These are phyloP conservation scores for Dichotomopilus funicola DNA, from an alignment of 2,329 filamentous ascomycete genomes.

Conservation along the genomic window DNA sequence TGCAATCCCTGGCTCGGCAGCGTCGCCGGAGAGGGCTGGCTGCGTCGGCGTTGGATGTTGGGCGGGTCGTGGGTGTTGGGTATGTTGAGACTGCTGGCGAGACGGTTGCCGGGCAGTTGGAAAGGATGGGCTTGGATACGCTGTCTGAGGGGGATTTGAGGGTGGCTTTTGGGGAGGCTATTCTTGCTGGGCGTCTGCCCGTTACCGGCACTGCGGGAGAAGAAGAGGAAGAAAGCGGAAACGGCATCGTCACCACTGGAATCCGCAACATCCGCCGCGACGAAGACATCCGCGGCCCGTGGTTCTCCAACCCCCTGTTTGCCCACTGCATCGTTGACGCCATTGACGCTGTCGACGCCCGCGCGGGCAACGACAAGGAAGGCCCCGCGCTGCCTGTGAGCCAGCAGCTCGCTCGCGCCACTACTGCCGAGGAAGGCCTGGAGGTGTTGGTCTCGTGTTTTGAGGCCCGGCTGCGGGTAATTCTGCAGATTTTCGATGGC, in stretches of 20 bases:
- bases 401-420: background rate
- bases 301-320: background rate
- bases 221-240: background rate
- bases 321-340: background rate
- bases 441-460: background rate
- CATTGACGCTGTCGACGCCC: background rate
- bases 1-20: constrained; percentile 27
- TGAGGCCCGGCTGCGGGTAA: background rate
- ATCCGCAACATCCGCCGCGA: background rate
- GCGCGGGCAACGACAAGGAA: background rate
- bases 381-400: background rate
- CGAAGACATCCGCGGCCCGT: background rate
- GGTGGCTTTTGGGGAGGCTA: no score
- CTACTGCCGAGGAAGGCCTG: background rate
- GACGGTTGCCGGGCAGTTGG: constrained; percentile 10
- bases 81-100: constrained; percentile 29
- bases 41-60: constrained; percentile 25
- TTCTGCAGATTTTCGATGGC: background rate
- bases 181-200: background rate
- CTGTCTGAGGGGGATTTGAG: constrained; percentile 23
- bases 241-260: no score
- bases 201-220: background rate
- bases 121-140: constrained; percentile 7
- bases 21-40: background rate
- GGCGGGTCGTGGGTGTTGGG: constrained; percentile 36